These are phyloP conservation scores for Mycena floridula DNA, from an alignment of 768 basidiomycete genomes.

Conservation along the genomic window DNA sequence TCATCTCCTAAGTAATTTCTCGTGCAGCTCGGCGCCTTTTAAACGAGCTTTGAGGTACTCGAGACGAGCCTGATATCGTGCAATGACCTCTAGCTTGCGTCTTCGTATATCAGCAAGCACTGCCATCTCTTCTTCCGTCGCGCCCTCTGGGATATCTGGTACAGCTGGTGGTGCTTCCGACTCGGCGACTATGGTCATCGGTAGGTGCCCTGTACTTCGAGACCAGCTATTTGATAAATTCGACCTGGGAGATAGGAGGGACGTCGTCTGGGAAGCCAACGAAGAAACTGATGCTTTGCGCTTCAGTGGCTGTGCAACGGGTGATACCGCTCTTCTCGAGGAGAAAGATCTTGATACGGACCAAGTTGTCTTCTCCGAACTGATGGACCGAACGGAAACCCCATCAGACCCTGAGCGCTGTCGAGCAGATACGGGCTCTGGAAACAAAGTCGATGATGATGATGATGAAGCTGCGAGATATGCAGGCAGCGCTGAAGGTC, in stretches of 20 bases:
- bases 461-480: not conserved
- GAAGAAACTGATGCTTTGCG: conserved; percentile 51
- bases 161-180: conserved; percentile 8
- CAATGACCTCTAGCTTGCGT: conserved; percentile 58
- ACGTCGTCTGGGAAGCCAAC: conserved; percentile 39
- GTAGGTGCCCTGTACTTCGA: conserved; percentile 38
- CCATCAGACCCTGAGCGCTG: not conserved
- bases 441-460: not conserved
- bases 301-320: conserved; percentile 20
- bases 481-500: not conserved
- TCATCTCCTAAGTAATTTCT: conserved; percentile 36
- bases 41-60: conserved; percentile 72
- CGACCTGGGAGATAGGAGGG: conserved; percentile 1
- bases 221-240: conserved; percentile 21
- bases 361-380: not conserved
- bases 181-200: conserved; percentile 26
- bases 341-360: not conserved
- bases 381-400: not conserved
- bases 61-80: conserved; percentile 62
- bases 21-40: conserved; percentile 67
- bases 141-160: conserved; percentile 11
- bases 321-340: conserved; percentile 12
- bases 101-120: conserved; percentile 60
- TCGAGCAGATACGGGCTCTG: not conserved
- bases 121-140: not conserved